Base-by-base conservation (phyloP, 2,329 filamentous ascomycete species). In the Epichloe gansuensis region DNA sequence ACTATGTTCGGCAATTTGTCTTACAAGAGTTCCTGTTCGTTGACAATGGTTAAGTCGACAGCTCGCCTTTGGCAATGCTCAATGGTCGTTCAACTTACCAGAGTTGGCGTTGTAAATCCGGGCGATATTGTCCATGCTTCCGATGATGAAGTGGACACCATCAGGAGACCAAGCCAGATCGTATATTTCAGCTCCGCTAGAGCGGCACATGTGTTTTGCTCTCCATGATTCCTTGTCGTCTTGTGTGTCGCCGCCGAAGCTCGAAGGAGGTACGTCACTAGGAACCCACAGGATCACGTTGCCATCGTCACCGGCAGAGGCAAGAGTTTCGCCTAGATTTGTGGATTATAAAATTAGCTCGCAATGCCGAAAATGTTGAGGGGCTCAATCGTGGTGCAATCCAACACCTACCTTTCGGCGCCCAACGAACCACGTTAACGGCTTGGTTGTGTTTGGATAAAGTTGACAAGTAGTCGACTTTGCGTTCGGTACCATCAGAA, bases 151-250 rank as follows among this genome's bases (percentile, higher is more conserved):
- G 72, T 94, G 93, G 41, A 84, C 75, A 41, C 88, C 90, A 68
- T 98, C 93, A n/a, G 94, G 94, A 48, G 93, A 97, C 94, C 93
- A 98, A 49, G 93, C 93, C 53, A 98, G 74, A 69, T 98, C 93
- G 71, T 98, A 98, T 60, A 98, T 97, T 68, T 98, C 93, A 11
- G 91, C 89, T 38, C 91, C 91, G 56, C 87, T 88, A 46, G 91
- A 95, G 56, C 93, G 83, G 69, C 91, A 97, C 93, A 97, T 97
- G 67, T 95, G 89, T 72, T 95, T 97, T 57, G 91, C 86, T 56
- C 91, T 80, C 93, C 93, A 98, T 59, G 88, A 88, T 70, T 98
- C 93, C 69, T 95, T 95, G 67, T 98, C 93, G 61, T 96, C 93
- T 52, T 85, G 77, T 48, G 81, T 82, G 61, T 96, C 90, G 62